Conservation (phyloP, 2,329 filamentous ascomycete genomes). For the Coniochaeta pulveracea region DNA sequence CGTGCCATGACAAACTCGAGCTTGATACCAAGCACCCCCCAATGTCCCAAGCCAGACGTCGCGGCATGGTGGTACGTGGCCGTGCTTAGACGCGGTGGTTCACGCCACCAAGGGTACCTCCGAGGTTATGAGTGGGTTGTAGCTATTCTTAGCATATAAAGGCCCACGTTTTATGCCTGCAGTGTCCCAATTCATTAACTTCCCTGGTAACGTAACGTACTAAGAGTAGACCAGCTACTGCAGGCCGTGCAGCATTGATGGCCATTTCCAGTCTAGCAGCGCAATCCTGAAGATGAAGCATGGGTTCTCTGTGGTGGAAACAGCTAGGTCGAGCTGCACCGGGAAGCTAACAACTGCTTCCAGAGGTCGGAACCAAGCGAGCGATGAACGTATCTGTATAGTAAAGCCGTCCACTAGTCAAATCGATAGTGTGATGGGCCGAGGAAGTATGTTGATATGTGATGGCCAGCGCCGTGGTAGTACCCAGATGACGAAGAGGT, state of each 20-base stretch:
- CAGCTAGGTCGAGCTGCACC: too few relatives aligned
- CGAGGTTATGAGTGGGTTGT: slow-evolving; percentile 6
- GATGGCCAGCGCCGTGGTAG: slow-evolving; percentile 4
- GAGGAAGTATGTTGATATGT: too few relatives aligned
- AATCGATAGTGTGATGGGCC: too few relatives aligned
- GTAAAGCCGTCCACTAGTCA: slow-evolving; percentile 1
- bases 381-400: slow-evolving; percentile 2
- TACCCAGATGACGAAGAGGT: too few relatives aligned
- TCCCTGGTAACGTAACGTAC: slow-evolving; percentile 18
- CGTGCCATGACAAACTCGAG: slow-evolving; percentile 1
- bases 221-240: too few relatives aligned
- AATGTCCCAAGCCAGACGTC: too few relatives aligned
- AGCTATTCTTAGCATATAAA: slow-evolving; percentile 21
- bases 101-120: neutral
- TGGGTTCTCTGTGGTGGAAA: too few relatives aligned
- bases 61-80: slow-evolving; percentile 12
- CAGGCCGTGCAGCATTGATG: too few relatives aligned
- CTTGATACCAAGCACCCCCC: too few relatives aligned
- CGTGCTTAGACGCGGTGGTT: slow-evolving; percentile 3
- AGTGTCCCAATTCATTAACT: slow-evolving; percentile 18
- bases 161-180: slow-evolving; percentile 18
- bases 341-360: too few relatives aligned
- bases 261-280: too few relatives aligned
- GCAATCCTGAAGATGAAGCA: too few relatives aligned
- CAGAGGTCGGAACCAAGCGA: slow-evolving; percentile 2